phyloP scores from a whole-genome alignment of 2,329 filamentous ascomycete genomes.

The Botrytis paeoniae region DNA sequence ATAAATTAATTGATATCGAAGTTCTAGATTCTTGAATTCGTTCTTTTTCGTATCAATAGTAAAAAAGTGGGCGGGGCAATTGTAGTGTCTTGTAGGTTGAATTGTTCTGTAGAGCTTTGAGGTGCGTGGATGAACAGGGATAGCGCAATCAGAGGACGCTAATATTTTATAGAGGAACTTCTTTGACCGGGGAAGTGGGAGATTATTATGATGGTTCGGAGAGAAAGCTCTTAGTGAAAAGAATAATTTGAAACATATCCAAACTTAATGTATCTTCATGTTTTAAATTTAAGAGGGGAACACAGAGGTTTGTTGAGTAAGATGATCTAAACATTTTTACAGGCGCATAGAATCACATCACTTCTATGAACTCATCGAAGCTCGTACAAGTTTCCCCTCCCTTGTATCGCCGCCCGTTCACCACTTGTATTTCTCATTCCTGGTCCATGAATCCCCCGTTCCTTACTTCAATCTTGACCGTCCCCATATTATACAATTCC shows the following conservation, averaged over 20 bases:
- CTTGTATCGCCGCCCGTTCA: conserved; percentile 18
- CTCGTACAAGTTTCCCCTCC: conserved; percentile 31
- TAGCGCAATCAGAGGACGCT: conserved; percentile 16
- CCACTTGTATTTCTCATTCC: conserved; percentile 21
- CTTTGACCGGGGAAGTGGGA: conserved; percentile 18
- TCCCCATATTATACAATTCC: conserved; percentile 34
- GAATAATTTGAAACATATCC: not conserved
- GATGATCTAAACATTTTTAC: conserved; percentile 40
- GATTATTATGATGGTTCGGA: conserved; percentile 2
- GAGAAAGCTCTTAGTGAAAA: not conserved
- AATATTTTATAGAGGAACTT: conserved; percentile 19
- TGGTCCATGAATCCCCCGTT: conserved; percentile 24
- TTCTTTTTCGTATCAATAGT: conserved; percentile 6
- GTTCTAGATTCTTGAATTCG: conserved; percentile 5
- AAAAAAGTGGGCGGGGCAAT: conserved; percentile 20
- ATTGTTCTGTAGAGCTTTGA: conserved; percentile 20
- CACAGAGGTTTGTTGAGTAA: conserved; percentile 30
- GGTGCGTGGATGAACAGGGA: conserved; percentile 18
- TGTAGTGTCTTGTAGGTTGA: conserved; percentile 16
- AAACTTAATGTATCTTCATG: not conserved
- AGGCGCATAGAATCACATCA: conserved; percentile 35
- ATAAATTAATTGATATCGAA: not conserved
- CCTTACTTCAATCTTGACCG: conserved; percentile 17
- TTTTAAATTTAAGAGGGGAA: conserved; percentile 17
- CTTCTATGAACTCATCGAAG: conserved; percentile 33